Base-by-base conservation (phyloP, 768 basidiomycete genomes). In the Auriscalpium vulgare region DNA sequence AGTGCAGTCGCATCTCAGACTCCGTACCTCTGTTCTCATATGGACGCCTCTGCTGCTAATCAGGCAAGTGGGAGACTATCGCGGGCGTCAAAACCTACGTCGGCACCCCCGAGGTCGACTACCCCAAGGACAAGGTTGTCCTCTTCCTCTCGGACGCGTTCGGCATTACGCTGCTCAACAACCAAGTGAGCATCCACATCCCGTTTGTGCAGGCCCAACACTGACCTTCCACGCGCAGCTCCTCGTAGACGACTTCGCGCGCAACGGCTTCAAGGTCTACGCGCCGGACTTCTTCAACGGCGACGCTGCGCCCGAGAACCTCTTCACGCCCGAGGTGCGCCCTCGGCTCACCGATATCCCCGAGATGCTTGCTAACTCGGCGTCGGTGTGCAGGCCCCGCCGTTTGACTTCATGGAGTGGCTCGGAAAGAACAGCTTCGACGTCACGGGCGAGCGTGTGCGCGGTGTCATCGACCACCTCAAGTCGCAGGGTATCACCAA, bases 191-290 rank as follows among this genome's bases (percentile, higher is more conserved):
- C 36, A 10, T 16, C n/a, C n/a, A 13, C 8, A n/a, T 21, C 3
- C 37, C 34, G 16, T 14, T 21, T 19, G 21, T 43, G 5, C 16
- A 13, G 2, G n/a, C 14, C 4, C 10, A 8, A 37, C 36, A 17
- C 23, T 17, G 8, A 35, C 5, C 16, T 9, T 11, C 16, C 11
- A 8, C 21, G 14, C 35, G 29, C 57, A 79, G 76, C 62, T 75
- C 14, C 70, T 78, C 13, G 71, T 70, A 4, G 78, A 79, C 55
- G 75, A 72, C 57, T 75, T 72, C 59, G 73, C 75, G 35, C 60
- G 56, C 19, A 74, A 74, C 50, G 75, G 75, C 9, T 74, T 71
- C 54, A 50, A 53, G 23, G 61, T 62, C 37, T 62, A 57, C 43
- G 36, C 36, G 1, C 59, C 65, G 11, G 61, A 62, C 17, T 56